Evolutionary conservation across 129 eudicot genomes (phyloP), one percentile per base, ranked within the genome.

Genomic region (Chrysanthemum makinoi): DNA sequence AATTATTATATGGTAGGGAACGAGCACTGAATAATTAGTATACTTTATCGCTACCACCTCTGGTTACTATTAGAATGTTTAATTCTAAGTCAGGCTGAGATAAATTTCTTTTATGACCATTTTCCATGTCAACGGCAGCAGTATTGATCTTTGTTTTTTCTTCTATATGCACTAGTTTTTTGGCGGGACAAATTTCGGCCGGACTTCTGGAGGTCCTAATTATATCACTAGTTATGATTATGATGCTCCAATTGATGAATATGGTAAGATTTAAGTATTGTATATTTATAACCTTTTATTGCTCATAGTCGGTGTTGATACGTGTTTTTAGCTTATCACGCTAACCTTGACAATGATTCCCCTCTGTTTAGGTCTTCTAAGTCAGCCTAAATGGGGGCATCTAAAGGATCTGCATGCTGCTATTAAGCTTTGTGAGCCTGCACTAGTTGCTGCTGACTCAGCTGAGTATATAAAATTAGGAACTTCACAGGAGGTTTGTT

Each of bases 371-470:
- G 98, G 98, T 63, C 85, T 93, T 20, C 72, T 93, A 62, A 80
- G 92, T 61, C 91, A 93, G 73, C 98, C 98, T 55, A 93, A 93
- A 77, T 93, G 91, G 95, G 96, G 96, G 60, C 98, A 93, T 75
- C 67, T 93, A 68, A 93, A 85, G 75, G 98, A 93, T 70, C 87
- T 93, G 60, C 98, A 93, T 87, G 95, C 90, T 77, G 96, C 88
- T 55, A 82, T 93, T 62, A 93, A 87, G 88, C 98, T 89, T 51
- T 93, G 96, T 71, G 98, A 93, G 77, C 87, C 95, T 84, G 95
- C 98, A 62, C 88, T 93, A 50, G 88, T 89, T 83, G 86, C 96
- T 78, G 96, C 81, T 76, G 85, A 85, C 77, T 85, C 96, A 13
- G 78, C 99, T 74, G 87, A 87, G 75, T 94, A 94, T 83, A 59